These are phyloP conservation scores for Boletales sp. DNA, from an alignment of 768 basidiomycete genomes.

Conservation along the genomic window DNA sequence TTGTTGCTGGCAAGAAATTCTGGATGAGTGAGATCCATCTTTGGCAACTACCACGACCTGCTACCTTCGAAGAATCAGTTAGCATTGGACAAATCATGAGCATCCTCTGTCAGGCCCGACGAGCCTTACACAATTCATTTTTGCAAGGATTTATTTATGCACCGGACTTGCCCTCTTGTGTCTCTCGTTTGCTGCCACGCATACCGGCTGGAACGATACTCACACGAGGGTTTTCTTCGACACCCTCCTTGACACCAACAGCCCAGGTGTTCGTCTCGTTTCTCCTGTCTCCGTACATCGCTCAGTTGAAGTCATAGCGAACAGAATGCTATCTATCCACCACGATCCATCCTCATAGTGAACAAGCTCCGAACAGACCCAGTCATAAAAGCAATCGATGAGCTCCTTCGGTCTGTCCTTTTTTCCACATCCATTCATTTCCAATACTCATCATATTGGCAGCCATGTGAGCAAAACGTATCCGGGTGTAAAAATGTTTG, in stretches of 20 bases:
- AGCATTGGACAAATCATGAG: slow-evolving; percentile 13
- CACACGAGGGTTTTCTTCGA: slow-evolving; percentile 13
- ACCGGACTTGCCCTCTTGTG: slow-evolving; percentile 3
- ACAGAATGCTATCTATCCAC: slow-evolving; percentile 33
- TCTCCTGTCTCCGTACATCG: slow-evolving; percentile 3
- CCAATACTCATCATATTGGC: slow-evolving; percentile 2
- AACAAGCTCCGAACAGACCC: slow-evolving; percentile 79
- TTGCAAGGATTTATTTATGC: slow-evolving; percentile 7
- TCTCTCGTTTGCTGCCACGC: neutral
- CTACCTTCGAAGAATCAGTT: too few species aligned
- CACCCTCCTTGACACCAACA: slow-evolving; percentile 3
- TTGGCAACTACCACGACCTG: slow-evolving; percentile 11
- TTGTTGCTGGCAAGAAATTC: too few species aligned
- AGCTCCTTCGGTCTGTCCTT: slow-evolving; percentile 59
- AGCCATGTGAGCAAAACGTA: slow-evolving; percentile 59
- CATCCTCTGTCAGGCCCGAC: slow-evolving; percentile 15
- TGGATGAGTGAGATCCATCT: slow-evolving; percentile 5
- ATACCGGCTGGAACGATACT: neutral
- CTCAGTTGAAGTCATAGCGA: slow-evolving; percentile 28
- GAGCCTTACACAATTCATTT: slow-evolving; percentile 22
- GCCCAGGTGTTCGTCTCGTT: slow-evolving; percentile 21
- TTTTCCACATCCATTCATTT: neutral
- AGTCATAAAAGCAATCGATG: slow-evolving; percentile 72
- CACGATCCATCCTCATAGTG: slow-evolving; percentile 68
- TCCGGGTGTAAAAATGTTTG: slow-evolving; percentile 59